phyloP scores from a whole-genome alignment of 73 alveolate genomes.

The Blepharisma stoltei region DNA sequence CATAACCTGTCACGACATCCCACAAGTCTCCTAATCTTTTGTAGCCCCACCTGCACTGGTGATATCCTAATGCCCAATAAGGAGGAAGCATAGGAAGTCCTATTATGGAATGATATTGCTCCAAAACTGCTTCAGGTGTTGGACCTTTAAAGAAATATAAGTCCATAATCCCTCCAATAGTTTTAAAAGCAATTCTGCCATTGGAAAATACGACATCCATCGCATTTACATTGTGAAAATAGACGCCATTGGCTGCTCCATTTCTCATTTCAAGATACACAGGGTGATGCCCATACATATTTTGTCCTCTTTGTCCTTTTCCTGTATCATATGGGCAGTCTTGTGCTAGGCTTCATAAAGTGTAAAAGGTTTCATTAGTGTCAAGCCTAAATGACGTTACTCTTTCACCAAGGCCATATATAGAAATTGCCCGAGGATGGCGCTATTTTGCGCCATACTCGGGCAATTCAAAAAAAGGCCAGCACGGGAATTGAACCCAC shows the following conservation, averaged over 20 bases:
- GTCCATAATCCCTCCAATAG: slow-evolving; percentile 74
- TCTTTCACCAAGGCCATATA: slow-evolving; percentile 3
- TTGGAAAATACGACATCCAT: slow-evolving; percentile 56
- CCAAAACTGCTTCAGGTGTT: slow-evolving; percentile 67
- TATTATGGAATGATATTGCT: slow-evolving; percentile 62
- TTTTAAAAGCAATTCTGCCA: slow-evolving; percentile 31
- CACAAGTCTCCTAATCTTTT: slow-evolving; percentile 58
- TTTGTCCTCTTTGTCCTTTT: slow-evolving; percentile 75
- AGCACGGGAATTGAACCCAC: no score
- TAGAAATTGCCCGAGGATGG: no score
- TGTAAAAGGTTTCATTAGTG: slow-evolving; percentile 68
- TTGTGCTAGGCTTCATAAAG: slow-evolving; percentile 69
- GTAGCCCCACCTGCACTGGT: slow-evolving; percentile 93
- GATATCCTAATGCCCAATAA: slow-evolving; percentile 85
- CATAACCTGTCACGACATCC: slow-evolving; percentile 56
- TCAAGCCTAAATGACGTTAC: background rate
- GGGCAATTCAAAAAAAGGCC: no score
- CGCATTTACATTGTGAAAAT: slow-evolving; percentile 75
- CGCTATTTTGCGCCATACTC: no score
- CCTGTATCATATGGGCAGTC: slow-evolving; percentile 79
- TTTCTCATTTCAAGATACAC: slow-evolving; percentile 59
- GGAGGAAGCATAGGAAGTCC: slow-evolving; percentile 89
- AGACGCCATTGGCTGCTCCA: slow-evolving; percentile 69
- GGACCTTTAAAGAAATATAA: slow-evolving; percentile 67
- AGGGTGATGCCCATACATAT: slow-evolving; percentile 88